Percentiles rank a stretch among this genome's conserved stretches.
These are phyloP conservation scores for Phalaenopsis equestris DNA, from an alignment of 106 monocot species.

Conservation along the genomic window DNA sequence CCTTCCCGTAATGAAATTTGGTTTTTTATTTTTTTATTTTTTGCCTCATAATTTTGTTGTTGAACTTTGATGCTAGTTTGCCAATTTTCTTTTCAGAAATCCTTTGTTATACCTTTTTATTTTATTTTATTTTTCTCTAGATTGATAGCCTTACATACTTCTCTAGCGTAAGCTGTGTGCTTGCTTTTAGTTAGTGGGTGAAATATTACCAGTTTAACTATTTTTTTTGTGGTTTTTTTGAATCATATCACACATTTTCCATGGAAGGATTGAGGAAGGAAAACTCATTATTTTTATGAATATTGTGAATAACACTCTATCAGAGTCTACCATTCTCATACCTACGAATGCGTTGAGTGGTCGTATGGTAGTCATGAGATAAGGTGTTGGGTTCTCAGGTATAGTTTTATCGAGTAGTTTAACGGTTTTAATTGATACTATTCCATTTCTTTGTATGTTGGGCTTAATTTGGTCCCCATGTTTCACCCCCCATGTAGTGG, in stretches of 20 bases:
- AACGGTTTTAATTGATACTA: too few species aligned
- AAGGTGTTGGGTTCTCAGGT: neutral
- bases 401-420: neutral
- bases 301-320: too few species aligned
- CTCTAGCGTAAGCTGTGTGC: neutral
- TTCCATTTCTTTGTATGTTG: too few species aligned
- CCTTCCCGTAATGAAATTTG: constrained; percentile 6
- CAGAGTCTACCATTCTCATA: too few species aligned
- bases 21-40: too few species aligned
- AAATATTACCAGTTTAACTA: neutral
- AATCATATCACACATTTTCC: too few species aligned
- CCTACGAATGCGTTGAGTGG: neutral
- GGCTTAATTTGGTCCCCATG: too few species aligned
- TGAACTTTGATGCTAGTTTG: neutral
- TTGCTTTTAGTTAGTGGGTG: neutral
- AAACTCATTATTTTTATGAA: too few species aligned
- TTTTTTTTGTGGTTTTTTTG: neutral
- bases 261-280: too few species aligned
- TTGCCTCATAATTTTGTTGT: neutral
- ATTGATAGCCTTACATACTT: neutral
- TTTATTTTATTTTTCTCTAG: neutral
- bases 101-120: neutral
- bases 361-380: neutral
- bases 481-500: too few species aligned
- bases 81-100: neutral